Evolutionary conservation across 352 stramenopile genomes (phyloP), one percentile per base, ranked within the genome.

Genomic region (Aphanomyces euteiches): DNA sequence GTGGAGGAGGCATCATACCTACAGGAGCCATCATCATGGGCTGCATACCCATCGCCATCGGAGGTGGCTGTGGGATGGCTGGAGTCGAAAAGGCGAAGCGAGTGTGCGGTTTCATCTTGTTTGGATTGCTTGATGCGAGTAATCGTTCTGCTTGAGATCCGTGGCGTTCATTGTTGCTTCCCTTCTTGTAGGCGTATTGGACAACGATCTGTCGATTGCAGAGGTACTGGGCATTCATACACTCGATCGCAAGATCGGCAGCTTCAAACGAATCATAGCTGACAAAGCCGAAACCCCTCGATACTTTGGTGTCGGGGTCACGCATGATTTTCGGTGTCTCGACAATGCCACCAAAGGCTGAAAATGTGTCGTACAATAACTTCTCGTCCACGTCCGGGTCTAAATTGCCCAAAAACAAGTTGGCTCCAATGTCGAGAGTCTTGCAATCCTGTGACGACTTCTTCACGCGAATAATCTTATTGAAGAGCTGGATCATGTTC

Each of bases 171-270:
- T 92, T 90, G 47, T 94, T 82, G 54, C 87, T 95, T 73, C 98
- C 96, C 75, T 98, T 98, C 82, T 99, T 99, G 80, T 97, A 99
- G 8, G 97, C 97, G 82, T 99, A 99, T 78, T 99, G 93, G 8
- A 99, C 97, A 41, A 97, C 85, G 73, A 99, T 98, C 74, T 98
- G 95, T 6, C 96, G 82, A 77, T 99, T 99, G 77, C 95, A 98
- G 53, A 99, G 79, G 77, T 96, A 99, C 79, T 99, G 97, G 56
- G 92, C 92, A 80, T 99, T 95, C 98, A 99, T 99, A 78, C 95
- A 99, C 78, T 99, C 97, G 76, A 99, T 99, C 12, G 97, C 98
- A 19, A 98, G 82, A 77, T 99, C 98, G 7, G 92, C 89, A 0
- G 97, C 92, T 74, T 99, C 96, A 71, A 99, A 99, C 17, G 84